Evolutionary conservation across 805 yeast species (phyloP), one percentile per base, ranked within the genome.

Genomic region (Candida wancherniae): DNA sequence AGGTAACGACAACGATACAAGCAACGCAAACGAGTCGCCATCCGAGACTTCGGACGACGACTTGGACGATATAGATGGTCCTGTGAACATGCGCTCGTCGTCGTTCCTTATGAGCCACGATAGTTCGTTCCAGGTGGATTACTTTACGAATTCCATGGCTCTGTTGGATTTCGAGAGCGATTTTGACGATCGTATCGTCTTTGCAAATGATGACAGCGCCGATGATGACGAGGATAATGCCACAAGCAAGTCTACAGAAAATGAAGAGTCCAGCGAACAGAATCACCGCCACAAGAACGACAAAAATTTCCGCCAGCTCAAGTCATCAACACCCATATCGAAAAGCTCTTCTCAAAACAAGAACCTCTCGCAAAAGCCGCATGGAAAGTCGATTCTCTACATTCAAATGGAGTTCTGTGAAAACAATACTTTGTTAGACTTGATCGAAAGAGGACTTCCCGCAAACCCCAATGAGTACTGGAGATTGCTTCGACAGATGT

Each of bases 401-500:
- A 92, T 92, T 44, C 99, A 92, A 52, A 92, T 92, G 99, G 98
- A 92, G 55, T 92, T 92, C 48, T 92, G 99, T 59, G 98, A 92
- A 50, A 92, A 90, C 51, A 85, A 84, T 36, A 90, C 99, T 0
- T 59, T 92, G 17, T 72, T 73, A 30, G 95, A 92, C 58, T 62
- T 92, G 39, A 90, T 92, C 27, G 73, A 69, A 32, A 73, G 75
- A 23, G 87, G 86, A 0, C 64, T 92, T 9, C 83, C 80, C 4
- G 62, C 62, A 7, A 75, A 83, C 28, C 64, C 84, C 0, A 82
- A 75, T 36, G 94, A 84, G 45, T 90, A 88, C 51, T 92, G 97
- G 95, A 67, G 96, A 37, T 64, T 90, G 4, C 72, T 92, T 41
- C 68, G 95, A 25, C 97, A 90, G 52, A 74, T 88, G 3, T 58